phyloP scores from a whole-genome alignment of 2,329 filamentous ascomycete species.

The Fusarium gaditjirri region DNA sequence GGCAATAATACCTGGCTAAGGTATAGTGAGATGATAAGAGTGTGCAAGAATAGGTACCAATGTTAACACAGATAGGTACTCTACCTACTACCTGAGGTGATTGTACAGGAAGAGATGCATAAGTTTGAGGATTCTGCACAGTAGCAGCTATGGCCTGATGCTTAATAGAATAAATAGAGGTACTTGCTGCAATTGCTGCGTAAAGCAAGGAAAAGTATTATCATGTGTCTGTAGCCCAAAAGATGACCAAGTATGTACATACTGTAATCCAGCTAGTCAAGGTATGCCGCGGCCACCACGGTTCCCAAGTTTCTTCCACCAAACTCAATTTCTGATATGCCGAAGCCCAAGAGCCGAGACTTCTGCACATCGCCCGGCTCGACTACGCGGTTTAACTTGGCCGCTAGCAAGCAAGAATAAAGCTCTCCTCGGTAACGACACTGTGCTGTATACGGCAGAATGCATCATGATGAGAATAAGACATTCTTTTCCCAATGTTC shows the following conservation, averaged over 20 bases:
- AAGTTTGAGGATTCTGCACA: not conserved
- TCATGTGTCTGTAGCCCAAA: not conserved
- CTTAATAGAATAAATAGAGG: not conserved
- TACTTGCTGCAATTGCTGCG: not conserved
- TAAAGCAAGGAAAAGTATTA: not conserved
- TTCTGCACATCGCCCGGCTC: not conserved
- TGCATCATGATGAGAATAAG: not conserved
- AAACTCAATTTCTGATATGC: conserved; percentile 11
- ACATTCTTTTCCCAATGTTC: not conserved
- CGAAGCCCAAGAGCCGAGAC: conserved; percentile 18
- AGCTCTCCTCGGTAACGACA: not conserved
- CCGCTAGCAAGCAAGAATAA: not conserved
- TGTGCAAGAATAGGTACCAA: not conserved
- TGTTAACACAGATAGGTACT: not conserved
- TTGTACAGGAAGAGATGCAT: not conserved
- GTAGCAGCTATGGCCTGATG: not conserved
- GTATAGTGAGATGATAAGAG: not conserved
- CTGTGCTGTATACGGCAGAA: not conserved
- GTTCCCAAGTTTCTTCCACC: not conserved
- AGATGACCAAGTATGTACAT: not conserved
- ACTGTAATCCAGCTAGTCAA: not conserved
- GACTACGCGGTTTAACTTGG: not conserved
- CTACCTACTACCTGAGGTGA: not conserved
- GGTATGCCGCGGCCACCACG: not conserved
- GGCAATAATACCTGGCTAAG: not conserved